These are phyloP conservation scores for Rhamnella rubrinervis DNA, from an alignment of 331 rosid species.

Conservation along the genomic window DNA sequence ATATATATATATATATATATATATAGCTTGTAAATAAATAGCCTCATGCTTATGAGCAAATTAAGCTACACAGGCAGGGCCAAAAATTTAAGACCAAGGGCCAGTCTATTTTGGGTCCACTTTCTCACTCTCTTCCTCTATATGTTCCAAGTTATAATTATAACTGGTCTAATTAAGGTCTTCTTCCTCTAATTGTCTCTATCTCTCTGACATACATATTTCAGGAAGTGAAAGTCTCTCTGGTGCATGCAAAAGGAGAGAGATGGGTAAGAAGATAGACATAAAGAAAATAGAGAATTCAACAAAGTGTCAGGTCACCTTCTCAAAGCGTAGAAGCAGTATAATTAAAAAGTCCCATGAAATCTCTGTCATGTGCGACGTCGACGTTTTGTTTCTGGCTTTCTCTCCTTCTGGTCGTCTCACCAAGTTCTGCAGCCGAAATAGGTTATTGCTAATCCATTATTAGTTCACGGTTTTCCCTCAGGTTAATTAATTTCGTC, in stretches of 20 bases:
- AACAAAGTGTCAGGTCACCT: background rate
- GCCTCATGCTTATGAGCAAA: too few relatives aligned
- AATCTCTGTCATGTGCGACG: background rate
- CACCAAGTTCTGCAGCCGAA: conserved; percentile 1
- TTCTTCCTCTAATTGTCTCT: too few relatives aligned
- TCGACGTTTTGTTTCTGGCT: background rate
- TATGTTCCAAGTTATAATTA: too few relatives aligned
- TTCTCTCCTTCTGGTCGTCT: conserved; percentile 7
- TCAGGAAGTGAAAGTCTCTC: too few relatives aligned
- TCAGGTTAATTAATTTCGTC: background rate
- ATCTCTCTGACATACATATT: too few relatives aligned
- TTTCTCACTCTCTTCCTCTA: too few relatives aligned
- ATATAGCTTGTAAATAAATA: too few relatives aligned
- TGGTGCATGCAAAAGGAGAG: background rate
- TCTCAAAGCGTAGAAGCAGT: background rate
- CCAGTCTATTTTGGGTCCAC: too few relatives aligned
- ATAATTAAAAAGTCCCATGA: background rate
- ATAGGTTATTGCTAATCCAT: background rate
- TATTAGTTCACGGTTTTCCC: background rate
- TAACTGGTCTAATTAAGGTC: too few relatives aligned
- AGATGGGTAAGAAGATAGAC: background rate
- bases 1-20: too few relatives aligned
- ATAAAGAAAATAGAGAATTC: background rate
- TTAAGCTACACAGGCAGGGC: too few relatives aligned
- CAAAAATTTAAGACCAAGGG: too few relatives aligned